These are phyloP conservation scores for Scedosporium apiospermum DNA, from an alignment of 2,329 filamentous ascomycete genomes.

Conservation along the genomic window DNA sequence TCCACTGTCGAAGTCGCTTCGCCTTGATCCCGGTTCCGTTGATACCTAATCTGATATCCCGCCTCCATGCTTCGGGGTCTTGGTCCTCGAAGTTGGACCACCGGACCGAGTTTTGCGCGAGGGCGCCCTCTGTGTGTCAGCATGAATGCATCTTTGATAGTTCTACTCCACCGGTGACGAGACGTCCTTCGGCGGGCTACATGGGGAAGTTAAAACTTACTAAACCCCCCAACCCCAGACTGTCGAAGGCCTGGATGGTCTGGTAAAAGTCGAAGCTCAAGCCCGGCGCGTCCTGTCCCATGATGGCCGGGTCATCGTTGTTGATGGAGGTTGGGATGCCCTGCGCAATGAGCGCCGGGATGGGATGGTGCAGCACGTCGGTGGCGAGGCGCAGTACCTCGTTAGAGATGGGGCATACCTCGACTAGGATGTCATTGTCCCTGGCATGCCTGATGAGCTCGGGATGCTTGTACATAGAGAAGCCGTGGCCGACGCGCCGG, in stretches of 20 bases:
- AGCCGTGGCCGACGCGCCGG: conserved; percentile 80
- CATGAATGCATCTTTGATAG: too few relatives aligned
- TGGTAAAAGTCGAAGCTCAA: conserved; percentile 95
- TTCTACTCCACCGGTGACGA: too few relatives aligned
- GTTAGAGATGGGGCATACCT: conserved; percentile 86
- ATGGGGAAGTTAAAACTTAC: too few relatives aligned
- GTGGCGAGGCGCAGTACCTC: conserved; percentile 74
- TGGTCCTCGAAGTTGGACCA: conserved; percentile 88
- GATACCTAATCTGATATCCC: too few relatives aligned
- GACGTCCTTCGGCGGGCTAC: too few relatives aligned
- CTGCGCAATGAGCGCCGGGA: conserved; percentile 75
- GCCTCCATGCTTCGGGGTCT: conserved; percentile 57
- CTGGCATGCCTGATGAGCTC: conserved; percentile 82
- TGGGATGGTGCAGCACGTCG: conserved; percentile 66
- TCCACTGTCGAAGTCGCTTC: too few relatives aligned
- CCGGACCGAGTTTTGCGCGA: conserved; percentile 86
- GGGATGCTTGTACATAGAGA: conserved; percentile 85
- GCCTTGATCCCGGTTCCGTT: too few relatives aligned
- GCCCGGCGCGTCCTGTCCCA: conserved; percentile 72
- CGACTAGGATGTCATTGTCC: conserved; percentile 77
- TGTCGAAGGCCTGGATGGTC: conserved; percentile 82
- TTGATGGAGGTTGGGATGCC: conserved; percentile 77
- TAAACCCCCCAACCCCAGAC: conserved; percentile 77
- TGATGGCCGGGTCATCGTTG: conserved; percentile 85
- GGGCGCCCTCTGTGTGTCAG: too few relatives aligned